Evolutionary conservation across 1,284 basidiomycete genomes (phyloP).

Genomic region (Butyriboletus appendiculatus): DNA sequence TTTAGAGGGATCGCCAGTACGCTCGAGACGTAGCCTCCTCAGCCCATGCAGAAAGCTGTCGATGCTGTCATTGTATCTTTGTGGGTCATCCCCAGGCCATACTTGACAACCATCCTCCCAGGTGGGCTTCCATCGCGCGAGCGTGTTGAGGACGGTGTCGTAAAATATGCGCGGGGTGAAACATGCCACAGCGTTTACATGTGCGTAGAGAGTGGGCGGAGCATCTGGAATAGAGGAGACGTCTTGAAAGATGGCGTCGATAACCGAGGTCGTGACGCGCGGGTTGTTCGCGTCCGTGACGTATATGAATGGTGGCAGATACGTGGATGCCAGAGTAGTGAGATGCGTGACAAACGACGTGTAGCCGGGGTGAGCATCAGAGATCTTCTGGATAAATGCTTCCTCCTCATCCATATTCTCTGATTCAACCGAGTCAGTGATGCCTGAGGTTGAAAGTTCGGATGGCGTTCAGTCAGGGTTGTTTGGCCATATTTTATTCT

Average conservation of each 20-base stretch:
- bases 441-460: not conserved
- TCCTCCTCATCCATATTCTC: conserved; percentile 23
- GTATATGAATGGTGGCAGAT: conserved; percentile 69
- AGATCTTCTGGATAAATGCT: conserved; percentile 9
- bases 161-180: conserved; percentile 68
- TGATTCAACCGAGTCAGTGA: not conserved
- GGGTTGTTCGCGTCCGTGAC: conserved; percentile 61
- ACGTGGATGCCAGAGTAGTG: conserved; percentile 47
- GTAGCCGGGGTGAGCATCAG: conserved; percentile 34
- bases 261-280: conserved; percentile 44
- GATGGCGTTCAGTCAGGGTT: not conserved
- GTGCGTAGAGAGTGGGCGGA: conserved; percentile 42
- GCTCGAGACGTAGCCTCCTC: conserved; percentile 30
- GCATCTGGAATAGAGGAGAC: conserved; percentile 21
- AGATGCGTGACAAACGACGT: conserved; percentile 40
- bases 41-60: conserved; percentile 72
- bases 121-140: conserved; percentile 52
- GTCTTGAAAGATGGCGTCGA: conserved; percentile 41
- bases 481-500: conserved; percentile 16
- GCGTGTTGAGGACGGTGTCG: conserved; percentile 62
- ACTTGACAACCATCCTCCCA: conserved; percentile 65
- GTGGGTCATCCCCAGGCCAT: conserved; percentile 45
- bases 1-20: conserved; percentile 30
- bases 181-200: conserved; percentile 63
- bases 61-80: conserved; percentile 58